Percentiles rank a stretch among this genome's conserved stretches.
Conservation (phyloP, 108 stramenopile genomes). For the Thalassiosira profunda region DNA sequence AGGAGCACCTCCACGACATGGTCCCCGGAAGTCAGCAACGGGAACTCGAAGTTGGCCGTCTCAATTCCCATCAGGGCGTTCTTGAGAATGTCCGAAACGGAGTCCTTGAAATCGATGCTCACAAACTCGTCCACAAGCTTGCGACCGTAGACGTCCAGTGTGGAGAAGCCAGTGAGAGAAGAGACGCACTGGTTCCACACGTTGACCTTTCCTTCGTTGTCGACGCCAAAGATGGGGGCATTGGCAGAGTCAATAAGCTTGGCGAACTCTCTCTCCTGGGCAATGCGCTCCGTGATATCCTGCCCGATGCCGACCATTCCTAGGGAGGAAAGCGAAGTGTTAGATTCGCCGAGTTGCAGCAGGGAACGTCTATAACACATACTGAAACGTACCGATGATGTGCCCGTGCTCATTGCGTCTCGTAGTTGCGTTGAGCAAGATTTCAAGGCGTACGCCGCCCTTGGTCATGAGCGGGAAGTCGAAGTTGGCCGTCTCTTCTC, state of each 20-base stretch:
- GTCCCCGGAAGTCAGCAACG: conserved; percentile 37
- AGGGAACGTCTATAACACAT: conserved; percentile 41
- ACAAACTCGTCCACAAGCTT: conserved; percentile 49
- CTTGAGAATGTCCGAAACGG: conserved; percentile 34
- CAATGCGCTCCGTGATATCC: conserved; percentile 76
- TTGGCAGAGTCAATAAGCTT: conserved; percentile 84
- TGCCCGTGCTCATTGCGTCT: conserved; percentile 63
- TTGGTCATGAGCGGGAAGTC: conserved; percentile 53
- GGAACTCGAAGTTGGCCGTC: conserved; percentile 48
- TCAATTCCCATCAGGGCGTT: conserved; percentile 45
- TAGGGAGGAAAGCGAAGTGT: not conserved
- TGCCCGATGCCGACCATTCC: conserved; percentile 60
- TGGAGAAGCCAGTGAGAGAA: conserved; percentile 39
- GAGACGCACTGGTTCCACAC: conserved; percentile 61
- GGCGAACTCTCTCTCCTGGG: conserved; percentile 58
- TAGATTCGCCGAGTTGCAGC: conserved; percentile 1
- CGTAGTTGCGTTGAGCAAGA: conserved; percentile 68
- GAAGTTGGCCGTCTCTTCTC: conserved; percentile 50
- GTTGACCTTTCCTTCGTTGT: conserved; percentile 71
- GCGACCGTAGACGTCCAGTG: conserved; percentile 30
- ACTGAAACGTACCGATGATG: conserved; percentile 75
- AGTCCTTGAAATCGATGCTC: conserved; percentile 27
- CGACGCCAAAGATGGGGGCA: conserved; percentile 88
- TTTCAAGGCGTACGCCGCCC: conserved; percentile 30
- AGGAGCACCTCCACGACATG: conserved; percentile 59